phyloP scores from a whole-genome alignment of 768 basidiomycete species.

The Solioccasus polychromus region DNA sequence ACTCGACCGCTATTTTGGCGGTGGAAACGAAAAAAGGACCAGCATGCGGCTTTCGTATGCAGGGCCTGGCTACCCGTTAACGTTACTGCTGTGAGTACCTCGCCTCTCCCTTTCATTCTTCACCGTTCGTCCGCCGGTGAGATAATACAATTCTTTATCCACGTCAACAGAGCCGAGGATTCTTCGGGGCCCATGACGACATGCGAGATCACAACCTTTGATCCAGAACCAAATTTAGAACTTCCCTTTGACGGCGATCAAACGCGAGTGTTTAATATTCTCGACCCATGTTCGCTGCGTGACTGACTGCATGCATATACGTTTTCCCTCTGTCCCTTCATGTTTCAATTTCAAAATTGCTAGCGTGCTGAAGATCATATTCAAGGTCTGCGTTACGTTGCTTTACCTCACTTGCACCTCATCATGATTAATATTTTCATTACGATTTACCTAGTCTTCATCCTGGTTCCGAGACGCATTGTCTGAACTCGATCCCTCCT shows the following conservation, averaged over 20 bases:
- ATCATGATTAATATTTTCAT: background rate
- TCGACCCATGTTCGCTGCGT: background rate
- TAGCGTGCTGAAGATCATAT: constrained; percentile 78
- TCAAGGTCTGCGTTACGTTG: constrained; percentile 54
- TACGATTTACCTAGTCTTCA: constrained; percentile 44
- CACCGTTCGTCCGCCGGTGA: constrained; percentile 1
- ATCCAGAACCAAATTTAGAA: constrained; percentile 78
- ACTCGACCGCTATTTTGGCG: constrained; percentile 62
- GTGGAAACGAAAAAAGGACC: constrained; percentile 59
- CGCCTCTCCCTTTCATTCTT: background rate
- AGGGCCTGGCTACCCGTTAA: constrained; percentile 76
- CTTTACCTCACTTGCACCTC: background rate
- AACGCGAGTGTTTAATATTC: constrained; percentile 39
- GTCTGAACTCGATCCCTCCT: constrained; percentile 86
- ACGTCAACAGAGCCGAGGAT: constrained; percentile 61
- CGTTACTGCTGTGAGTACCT: constrained; percentile 66
- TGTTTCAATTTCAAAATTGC: background rate
- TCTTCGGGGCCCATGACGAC: constrained; percentile 79
- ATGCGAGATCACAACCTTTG: constrained; percentile 83
- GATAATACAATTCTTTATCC: constrained; percentile 2
- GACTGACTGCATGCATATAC: constrained; percentile 6
- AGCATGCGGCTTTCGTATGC: constrained; percentile 83
- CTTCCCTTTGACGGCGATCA: constrained; percentile 71
- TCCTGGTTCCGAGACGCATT: constrained; percentile 94
- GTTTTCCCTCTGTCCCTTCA: background rate